phyloP scores from a whole-genome alignment of 129 eudicot genomes.

The Chrysanthemum lavandulifolium region DNA sequence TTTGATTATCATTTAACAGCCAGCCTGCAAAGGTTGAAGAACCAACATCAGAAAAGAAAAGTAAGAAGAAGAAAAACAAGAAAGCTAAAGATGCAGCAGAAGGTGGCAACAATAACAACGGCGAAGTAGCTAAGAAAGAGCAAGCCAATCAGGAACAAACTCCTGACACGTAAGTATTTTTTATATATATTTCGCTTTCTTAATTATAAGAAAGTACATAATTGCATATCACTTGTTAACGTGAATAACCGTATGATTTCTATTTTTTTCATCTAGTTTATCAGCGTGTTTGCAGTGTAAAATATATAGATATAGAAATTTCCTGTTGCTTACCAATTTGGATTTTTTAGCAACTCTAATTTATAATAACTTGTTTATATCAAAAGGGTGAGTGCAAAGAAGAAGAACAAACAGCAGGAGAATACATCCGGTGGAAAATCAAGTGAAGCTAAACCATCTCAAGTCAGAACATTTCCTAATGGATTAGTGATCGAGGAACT shows the following conservation, averaged over 20 bases:
- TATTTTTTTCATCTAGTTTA: no score
- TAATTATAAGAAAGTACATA: not conserved
- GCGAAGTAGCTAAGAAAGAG: conserved; percentile 12
- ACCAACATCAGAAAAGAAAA: conserved; percentile 41
- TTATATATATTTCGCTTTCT: not conserved
- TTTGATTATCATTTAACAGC: conserved; percentile 27
- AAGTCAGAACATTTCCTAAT: conserved; percentile 72
- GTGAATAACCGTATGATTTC: not conserved
- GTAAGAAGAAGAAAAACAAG: conserved; percentile 67
- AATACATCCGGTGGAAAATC: conserved; percentile 27
- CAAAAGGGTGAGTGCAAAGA: conserved; percentile 23
- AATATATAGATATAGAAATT: conserved; percentile 6
- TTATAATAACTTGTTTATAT: conserved; percentile 16
- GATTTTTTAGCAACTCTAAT: not conserved
- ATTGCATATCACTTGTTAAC: not conserved
- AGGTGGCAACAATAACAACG: conserved; percentile 26
- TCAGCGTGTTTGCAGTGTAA: not conserved
- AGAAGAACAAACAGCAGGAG: conserved; percentile 50
- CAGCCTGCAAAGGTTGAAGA: conserved; percentile 32
- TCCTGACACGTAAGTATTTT: conserved; percentile 43
- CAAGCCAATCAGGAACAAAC: conserved; percentile 33
- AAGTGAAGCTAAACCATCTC: conserved; percentile 51
- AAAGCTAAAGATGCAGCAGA: conserved; percentile 38
- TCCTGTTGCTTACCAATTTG: conserved; percentile 1
- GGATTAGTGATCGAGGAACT: conserved; percentile 80